These are phyloP conservation scores for Backusella tuberculispora DNA, from an alignment of 192 early-diverging fungal genomes.

Conservation along the genomic window DNA sequence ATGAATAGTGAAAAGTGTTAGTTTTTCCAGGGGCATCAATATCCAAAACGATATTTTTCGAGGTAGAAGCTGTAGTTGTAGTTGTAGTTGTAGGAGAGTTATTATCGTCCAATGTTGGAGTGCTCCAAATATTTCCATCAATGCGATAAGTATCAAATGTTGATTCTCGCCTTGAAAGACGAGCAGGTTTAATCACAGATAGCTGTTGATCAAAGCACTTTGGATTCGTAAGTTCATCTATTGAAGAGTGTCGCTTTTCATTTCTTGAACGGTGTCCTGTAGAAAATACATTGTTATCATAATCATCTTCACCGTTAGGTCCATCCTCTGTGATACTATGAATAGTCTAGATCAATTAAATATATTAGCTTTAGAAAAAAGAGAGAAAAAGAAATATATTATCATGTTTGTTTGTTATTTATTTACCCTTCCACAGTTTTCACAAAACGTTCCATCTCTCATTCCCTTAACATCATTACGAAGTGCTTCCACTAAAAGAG, in stretches of 20 bases:
- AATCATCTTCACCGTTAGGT: background rate
- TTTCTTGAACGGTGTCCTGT: background rate
- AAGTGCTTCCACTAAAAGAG: slow-evolving; percentile 36
- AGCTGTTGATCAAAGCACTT: background rate
- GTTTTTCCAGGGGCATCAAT: background rate
- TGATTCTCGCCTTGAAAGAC: background rate
- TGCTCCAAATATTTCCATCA: background rate
- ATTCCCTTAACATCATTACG: slow-evolving; percentile 24
- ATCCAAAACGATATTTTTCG: background rate
- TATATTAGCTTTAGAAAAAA: background rate
- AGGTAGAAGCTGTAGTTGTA: background rate
- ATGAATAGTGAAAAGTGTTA: background rate
- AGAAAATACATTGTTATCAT: background rate
- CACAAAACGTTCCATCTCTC: slow-evolving; percentile 12
- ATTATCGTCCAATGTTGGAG: background rate
- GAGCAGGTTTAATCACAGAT: background rate
- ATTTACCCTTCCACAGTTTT: slow-evolving; percentile 26
- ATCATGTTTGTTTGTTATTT: background rate
- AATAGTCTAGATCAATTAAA: background rate
- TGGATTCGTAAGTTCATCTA: background rate
- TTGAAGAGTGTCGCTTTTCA: slow-evolving; percentile 7
- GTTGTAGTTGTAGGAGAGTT: background rate
- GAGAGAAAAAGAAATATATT: background rate
- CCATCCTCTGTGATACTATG: background rate
- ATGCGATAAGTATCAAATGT: background rate